Conservation (phyloP, 176 grass and related monocot species). For the Elaeis guineensis region DNA sequence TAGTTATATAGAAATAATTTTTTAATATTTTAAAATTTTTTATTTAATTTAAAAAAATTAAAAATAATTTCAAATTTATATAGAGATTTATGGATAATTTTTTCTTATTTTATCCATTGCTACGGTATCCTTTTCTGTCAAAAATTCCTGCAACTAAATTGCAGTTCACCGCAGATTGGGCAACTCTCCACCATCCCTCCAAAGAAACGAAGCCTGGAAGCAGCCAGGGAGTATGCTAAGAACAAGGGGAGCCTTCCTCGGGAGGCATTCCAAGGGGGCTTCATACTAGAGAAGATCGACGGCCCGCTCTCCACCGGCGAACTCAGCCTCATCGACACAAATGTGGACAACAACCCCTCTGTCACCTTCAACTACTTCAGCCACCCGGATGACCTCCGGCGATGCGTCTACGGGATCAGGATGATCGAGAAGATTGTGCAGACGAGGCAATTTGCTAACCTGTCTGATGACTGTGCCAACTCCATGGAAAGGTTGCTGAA, state of each 20-base stretch:
- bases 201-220: constrained; percentile 31
- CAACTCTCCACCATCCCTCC: constrained; percentile 39
- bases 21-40: no score
- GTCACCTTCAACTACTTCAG: constrained; percentile 83
- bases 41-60: no score
- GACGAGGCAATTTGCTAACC: constrained; percentile 22
- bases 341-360: constrained; percentile 54
- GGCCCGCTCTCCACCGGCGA: constrained; percentile 54
- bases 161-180: constrained; percentile 19
- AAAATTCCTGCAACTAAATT: no score
- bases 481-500: not conserved
- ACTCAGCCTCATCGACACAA: constrained; percentile 40
- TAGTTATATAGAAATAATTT: no score
- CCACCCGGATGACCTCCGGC: constrained; percentile 48
- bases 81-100: no score
- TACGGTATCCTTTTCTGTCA: no score
- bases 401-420: constrained; percentile 51
- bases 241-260: constrained; percentile 28
- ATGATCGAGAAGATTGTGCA: constrained; percentile 47
- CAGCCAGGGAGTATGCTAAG: constrained; percentile 28
- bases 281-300: constrained; percentile 74
- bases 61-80: no score
- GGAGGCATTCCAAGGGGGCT: constrained; percentile 51
- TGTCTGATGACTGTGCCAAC: not conserved
- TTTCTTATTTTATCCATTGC: no score